Evolutionary conservation across 306 rosid species (phyloP).

Genomic region (Cyclanthera cordifolia): DNA sequence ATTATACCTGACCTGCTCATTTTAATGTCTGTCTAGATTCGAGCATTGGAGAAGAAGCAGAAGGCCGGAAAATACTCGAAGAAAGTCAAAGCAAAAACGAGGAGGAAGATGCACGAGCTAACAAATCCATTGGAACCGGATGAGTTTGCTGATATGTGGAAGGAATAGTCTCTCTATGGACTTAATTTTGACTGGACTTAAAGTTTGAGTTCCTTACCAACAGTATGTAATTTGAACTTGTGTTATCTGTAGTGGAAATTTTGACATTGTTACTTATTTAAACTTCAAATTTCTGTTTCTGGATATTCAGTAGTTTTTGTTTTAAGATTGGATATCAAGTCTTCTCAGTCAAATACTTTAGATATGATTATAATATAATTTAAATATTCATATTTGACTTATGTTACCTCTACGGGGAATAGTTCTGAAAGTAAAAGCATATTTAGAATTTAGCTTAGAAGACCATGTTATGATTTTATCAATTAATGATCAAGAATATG

Average conservation of each 20-base stretch:
- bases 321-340: background rate
- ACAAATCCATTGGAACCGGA: conserved; percentile 73
- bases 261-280: background rate
- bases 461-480: too few species aligned
- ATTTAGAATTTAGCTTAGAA: too few species aligned
- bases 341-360: background rate
- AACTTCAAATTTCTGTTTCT: background rate
- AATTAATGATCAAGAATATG: too few species aligned
- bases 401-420: too few species aligned
- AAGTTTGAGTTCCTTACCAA: background rate
- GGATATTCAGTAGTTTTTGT: background rate
- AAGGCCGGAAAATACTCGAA: conserved; percentile 70
- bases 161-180: conserved; percentile 27
- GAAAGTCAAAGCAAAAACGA: conserved; percentile 95
- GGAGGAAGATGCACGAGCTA: conserved; percentile 89
- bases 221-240: background rate
- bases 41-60: conserved; percentile 71
- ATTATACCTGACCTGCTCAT: background rate
- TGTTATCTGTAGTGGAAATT: background rate
- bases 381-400: background rate
- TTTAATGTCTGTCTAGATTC: conserved; percentile 33
- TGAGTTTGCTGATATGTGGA: conserved; percentile 97
- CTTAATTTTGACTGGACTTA: background rate
- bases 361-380: background rate
- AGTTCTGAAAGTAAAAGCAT: too few species aligned